Conservation (phyloP, 2,329 filamentous ascomycete species). For the Taxawa tesnikishii region DNA sequence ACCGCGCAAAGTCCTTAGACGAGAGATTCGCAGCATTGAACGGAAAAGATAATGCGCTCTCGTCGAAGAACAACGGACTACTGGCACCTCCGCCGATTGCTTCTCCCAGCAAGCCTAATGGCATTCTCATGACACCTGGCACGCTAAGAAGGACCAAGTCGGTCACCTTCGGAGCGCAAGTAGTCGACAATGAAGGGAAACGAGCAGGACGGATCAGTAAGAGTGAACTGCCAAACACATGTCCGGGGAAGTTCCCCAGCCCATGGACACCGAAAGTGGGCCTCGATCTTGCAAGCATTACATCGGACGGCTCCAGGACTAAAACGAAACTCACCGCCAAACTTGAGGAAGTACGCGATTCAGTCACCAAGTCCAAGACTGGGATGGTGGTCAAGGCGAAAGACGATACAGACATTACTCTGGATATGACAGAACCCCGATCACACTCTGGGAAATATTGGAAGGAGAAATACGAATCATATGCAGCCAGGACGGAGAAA, state of each 20-base stretch:
- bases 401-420: constrained; percentile 50
- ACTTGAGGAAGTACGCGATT: constrained; percentile 31
- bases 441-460: constrained; percentile 68
- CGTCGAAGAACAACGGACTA: background rate
- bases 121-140: constrained; percentile 53
- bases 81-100: background rate
- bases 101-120: constrained; percentile 36
- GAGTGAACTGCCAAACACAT: constrained; percentile 34
- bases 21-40: too few relatives aligned
- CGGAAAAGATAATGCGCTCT: background rate
- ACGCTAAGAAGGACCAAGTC: constrained; percentile 44
- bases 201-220: constrained; percentile 29
- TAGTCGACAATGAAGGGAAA: constrained; percentile 44
- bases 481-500: constrained; percentile 57
- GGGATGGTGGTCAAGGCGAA: constrained; percentile 18
- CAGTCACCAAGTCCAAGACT: constrained; percentile 18
- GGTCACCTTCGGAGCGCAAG: constrained; percentile 46
- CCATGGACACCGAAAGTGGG: constrained; percentile 34
- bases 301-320: background rate
- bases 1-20: too few relatives aligned
- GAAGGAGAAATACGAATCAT: constrained; percentile 66
- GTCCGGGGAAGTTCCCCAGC: constrained; percentile 36
- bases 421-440: constrained; percentile 60
- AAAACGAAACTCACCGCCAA: constrained; percentile 30
- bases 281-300: constrained; percentile 8